Base-by-base conservation (phyloP, 129 eudicot genomes). In the Flaveria brownii region DNA sequence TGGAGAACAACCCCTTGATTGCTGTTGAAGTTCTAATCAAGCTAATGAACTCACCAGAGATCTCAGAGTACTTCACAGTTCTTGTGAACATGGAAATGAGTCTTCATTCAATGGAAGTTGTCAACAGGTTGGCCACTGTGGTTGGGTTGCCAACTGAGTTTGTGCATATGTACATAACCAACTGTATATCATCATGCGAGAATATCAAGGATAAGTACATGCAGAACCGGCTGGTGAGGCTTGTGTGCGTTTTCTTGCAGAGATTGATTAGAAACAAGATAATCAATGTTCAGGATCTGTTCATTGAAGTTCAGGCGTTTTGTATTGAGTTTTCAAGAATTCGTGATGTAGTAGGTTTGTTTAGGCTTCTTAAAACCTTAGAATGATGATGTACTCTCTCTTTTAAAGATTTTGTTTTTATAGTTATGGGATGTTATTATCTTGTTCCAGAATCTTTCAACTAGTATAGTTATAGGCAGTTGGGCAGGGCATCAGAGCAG, bases 61-160 rank as follows among this genome's bases (percentile, higher is more conserved):
- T 91, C 68, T 70, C 85, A 2, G 96, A 91, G 94, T 91, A 95
- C 77, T 89, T 89, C 68, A 87, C 86, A 13, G 96, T 95, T 71
- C 96, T 95, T 30, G 96, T 89, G 76, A 91, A 89, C 80, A 95
- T 95, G 99, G 99, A 95, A 50, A 91, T 95, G 97, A 95, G 99
- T 70, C 92, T 95, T 73, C 99, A 95, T 74, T 95, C 97, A 6
- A 95, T 91, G 99, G 97, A 95, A 84, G 97, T 95, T 69, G 99
- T 95, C 78, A 95, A 95, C 87, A 84, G 97, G 87, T 86, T 95
- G 42, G 91, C 99, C 9, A 89, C 93, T 2, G 88, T 94, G 1
- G 97, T 95, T 75, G 97, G 91, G 72, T 88, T 95, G 67, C 99
- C 99, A 6, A 87, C 92, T 9, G 97, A 91, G 71, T 95, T 95